Percentiles rank a stretch among this genome's conserved stretches.
Evolutionary conservation across 148 eudicot genomes (phyloP).

Genomic region (Vaccinium vitisidaea): DNA sequence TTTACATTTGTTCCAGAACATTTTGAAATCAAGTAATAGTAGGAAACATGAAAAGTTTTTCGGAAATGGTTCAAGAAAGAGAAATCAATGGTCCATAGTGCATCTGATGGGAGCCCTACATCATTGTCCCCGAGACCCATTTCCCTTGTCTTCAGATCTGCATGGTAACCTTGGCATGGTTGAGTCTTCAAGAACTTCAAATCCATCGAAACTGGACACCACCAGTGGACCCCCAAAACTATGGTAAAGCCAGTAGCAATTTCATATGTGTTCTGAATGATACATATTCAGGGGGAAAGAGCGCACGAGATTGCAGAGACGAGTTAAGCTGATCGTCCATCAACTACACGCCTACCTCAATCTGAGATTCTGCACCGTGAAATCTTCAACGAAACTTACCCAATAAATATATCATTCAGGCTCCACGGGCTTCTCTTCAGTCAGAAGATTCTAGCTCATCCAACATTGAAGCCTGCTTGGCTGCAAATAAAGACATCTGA

Average conservation of each 20-base stretch:
- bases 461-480: constrained; percentile 12
- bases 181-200: constrained; percentile 43
- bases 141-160: constrained; percentile 50
- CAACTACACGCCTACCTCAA: constrained; percentile 53
- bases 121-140: too few relatives aligned
- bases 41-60: too few relatives aligned
- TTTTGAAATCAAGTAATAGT: constrained; percentile 14
- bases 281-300: constrained; percentile 15
- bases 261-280: constrained; percentile 46
- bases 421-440: constrained; percentile 27
- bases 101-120: too few relatives aligned
- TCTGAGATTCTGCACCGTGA: constrained; percentile 27
- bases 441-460: constrained; percentile 14
- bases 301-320: constrained; percentile 23
- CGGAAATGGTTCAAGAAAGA: too few relatives aligned
- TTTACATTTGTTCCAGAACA: background rate
- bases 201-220: constrained; percentile 51
- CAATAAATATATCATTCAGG: constrained; percentile 17
- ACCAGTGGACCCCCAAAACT: constrained; percentile 45
- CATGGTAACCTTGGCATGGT: constrained; percentile 41
- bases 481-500: background rate
- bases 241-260: constrained; percentile 47
- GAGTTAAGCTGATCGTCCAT: constrained; percentile 34
- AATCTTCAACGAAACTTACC: background rate
- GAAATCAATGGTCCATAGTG: too few relatives aligned